Evolutionary conservation across 495 filamentous ascomycete species (phyloP), one percentile per base, ranked within the genome.

Genomic region (Lepidopterella palustris): DNA sequence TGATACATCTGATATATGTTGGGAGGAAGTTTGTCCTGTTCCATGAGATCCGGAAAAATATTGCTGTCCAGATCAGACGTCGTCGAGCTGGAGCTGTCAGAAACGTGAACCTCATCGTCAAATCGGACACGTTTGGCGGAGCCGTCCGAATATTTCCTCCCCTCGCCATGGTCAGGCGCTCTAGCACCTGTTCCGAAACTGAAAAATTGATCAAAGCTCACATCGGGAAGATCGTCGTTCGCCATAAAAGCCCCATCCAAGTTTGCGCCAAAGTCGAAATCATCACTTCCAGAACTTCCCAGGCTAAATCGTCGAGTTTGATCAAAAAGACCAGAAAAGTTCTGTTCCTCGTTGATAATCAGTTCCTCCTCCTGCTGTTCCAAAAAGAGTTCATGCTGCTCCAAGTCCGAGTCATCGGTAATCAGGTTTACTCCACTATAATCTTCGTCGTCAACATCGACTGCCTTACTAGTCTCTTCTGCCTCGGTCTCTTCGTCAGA

Each of bases 401-500:
- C 88, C 64, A 82, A 75, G 73, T 83, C 82, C 67, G 84, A 79
- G 63, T 90, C 87, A 70, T 89, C 88, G 56, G 81, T 86, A 59
- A 95, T 86, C 35, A 88, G 82, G 63, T 91, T 85, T 31, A 92
- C 84, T 18, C 78, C 88, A 13, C 84, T 84, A 68, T 88, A 87
- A 47, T 50, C 80, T 55, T 86, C 84, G 57, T 90, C 84, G 59
- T 87, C 82, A 5, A 83, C 82, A 29, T 50, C 47, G 21, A 50
- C 11, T 13, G n/a, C 47, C 5, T 63, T 39, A 25, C 35, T 51
- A 10, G 40, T 55, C 29, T 55, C 20, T 4, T 48, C 55, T 45
- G 40, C 52, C n/a, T 52, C 18, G 24, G 47, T 15, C 15, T 59
- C 65, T n/a, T 67, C 67, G 51, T 64, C 56, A 60, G 67, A 69